A percentile compares a stretch with the other conserved stretches of the same genome.
Evolutionary conservation across 2,329 filamentous ascomycete genomes (phyloP).

Genomic region (Clathrospora elynae): DNA sequence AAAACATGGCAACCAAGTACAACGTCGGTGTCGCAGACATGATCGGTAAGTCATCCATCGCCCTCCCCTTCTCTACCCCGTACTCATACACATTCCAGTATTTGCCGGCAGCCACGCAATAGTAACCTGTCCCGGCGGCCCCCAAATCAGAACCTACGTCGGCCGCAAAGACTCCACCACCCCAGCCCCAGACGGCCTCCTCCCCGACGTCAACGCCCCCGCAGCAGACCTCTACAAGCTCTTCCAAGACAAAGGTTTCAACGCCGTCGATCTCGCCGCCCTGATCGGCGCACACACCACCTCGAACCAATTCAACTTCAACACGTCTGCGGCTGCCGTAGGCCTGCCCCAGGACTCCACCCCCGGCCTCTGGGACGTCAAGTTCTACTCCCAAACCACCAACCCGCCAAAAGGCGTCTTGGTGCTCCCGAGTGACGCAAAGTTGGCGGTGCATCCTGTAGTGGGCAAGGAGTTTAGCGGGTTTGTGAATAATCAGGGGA

Average conservation of each 20-base stretch:
- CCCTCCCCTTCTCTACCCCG: too few relatives aligned
- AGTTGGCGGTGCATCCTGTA: too few relatives aligned
- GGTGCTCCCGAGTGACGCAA: conserved; percentile 41
- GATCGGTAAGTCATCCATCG: too few relatives aligned
- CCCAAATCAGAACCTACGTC: conserved; percentile 15
- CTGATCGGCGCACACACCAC: conserved; percentile 36
- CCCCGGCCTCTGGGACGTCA: conserved; percentile 33
- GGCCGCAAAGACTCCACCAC: conserved; percentile 21
- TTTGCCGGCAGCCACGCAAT: conserved; percentile 23
- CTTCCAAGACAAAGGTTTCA: conserved; percentile 32
- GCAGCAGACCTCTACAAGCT: conserved; percentile 18
- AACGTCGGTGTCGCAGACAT: conserved; percentile 20
- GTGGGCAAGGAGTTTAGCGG: too few relatives aligned
- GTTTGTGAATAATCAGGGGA: too few relatives aligned
- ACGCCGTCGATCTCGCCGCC: conserved; percentile 33
- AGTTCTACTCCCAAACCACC: conserved; percentile 33
- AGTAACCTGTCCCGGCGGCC: conserved; percentile 21
- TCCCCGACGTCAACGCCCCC: conserved; percentile 15
- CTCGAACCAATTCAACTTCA: conserved; percentile 26
- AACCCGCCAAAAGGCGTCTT: conserved; percentile 29
- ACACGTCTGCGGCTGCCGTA: conserved; percentile 17
- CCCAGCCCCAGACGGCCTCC: conserved; percentile 9
- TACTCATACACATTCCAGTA: too few relatives aligned
- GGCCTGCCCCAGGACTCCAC: conserved; percentile 28
- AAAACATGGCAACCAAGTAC: conserved; percentile 46